These are phyloP conservation scores for Gnomoniopsis smithogilvyi DNA, from an alignment of 2,329 filamentous ascomycete species.

Conservation along the genomic window DNA sequence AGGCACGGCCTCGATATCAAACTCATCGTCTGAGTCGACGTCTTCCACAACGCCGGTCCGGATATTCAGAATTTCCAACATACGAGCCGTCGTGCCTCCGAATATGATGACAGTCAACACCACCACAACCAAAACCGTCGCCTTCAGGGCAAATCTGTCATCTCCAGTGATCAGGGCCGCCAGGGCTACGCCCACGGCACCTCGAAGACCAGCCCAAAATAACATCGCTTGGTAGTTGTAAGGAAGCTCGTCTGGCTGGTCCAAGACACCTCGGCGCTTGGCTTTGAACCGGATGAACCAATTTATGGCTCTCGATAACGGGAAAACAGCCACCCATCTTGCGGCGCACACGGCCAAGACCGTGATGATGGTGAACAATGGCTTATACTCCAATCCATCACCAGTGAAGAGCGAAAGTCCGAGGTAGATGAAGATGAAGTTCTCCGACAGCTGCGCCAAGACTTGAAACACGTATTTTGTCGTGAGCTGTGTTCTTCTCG, in stretches of 20 bases:
- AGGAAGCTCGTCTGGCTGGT: conserved; percentile 82
- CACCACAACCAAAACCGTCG: conserved; percentile 95
- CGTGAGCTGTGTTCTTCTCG: conserved; percentile 89
- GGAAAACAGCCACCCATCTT: conserved; percentile 92
- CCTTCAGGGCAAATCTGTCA: conserved; percentile 78
- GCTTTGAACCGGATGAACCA: conserved; percentile 88
- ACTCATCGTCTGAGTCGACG: conserved; percentile 96
- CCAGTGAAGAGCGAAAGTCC: conserved; percentile 94
- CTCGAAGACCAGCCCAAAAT: conserved; percentile 97
- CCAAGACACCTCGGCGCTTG: conserved; percentile 64
- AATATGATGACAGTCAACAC: conserved; percentile 99
- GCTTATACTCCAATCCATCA: conserved; percentile 82
- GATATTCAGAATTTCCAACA: conserved; percentile 97
- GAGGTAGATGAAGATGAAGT: conserved; percentile 99
- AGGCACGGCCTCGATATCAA: conserved; percentile 82
- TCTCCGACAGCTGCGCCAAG: conserved; percentile 91
- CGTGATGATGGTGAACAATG: conserved; percentile 90
- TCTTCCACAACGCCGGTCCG: conserved; percentile 95
- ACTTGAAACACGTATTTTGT: conserved; percentile 98
- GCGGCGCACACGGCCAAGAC: conserved; percentile 89
- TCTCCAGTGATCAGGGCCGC: conserved; percentile 83
- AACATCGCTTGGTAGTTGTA: conserved; percentile 99
- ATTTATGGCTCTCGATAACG: conserved; percentile 85
- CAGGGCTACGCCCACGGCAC: conserved; percentile 91
- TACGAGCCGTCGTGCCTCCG: conserved; percentile 91